These are phyloP conservation scores for Phytophthora citricola DNA, from an alignment of 352 stramenopile genomes.

Conservation along the genomic window DNA sequence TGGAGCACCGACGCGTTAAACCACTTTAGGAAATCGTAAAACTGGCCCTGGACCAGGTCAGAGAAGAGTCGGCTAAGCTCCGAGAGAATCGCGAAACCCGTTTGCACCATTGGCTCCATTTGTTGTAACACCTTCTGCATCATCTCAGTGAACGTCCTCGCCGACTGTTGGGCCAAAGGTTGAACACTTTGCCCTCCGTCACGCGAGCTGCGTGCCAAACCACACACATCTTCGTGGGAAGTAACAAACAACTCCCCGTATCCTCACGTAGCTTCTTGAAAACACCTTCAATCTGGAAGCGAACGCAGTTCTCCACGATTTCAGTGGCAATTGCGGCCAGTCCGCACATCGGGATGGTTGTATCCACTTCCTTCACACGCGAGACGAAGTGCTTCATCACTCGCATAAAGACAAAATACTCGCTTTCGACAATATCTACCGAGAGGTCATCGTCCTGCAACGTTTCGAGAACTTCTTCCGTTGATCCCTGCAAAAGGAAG, in stretches of 20 bases:
- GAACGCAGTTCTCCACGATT: constrained; percentile 71
- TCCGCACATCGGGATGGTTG: constrained; percentile 61
- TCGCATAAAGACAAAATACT: constrained; percentile 86
- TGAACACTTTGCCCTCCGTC: constrained; percentile 52
- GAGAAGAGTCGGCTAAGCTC: constrained; percentile 83
- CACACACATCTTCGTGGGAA: constrained; percentile 56
- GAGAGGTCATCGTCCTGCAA: constrained; percentile 34
- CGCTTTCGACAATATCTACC: constrained; percentile 46
- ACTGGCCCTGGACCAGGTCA: constrained; percentile 78
- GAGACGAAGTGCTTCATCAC: constrained; percentile 82
- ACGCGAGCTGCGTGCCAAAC: constrained; percentile 39
- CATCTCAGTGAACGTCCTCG: constrained; percentile 65
- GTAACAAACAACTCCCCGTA: constrained; percentile 63
- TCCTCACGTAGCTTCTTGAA: constrained; percentile 69
- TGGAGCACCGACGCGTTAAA: constrained; percentile 68
- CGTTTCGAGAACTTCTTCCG: constrained; percentile 47
- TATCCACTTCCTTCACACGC: constrained; percentile 63
- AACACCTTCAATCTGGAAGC: constrained; percentile 80
- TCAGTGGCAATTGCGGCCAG: constrained; percentile 54
- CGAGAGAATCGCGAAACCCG: constrained; percentile 61
- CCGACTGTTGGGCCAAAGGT: constrained; percentile 62
- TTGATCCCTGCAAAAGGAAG: constrained; percentile 44
- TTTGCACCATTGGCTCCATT: constrained; percentile 82
- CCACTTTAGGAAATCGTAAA: constrained; percentile 86
- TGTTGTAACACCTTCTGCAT: constrained; percentile 83